Evolutionary conservation across 192 early-diverging fungal genomes (phyloP).

Genomic region (Coemansia sp.): DNA sequence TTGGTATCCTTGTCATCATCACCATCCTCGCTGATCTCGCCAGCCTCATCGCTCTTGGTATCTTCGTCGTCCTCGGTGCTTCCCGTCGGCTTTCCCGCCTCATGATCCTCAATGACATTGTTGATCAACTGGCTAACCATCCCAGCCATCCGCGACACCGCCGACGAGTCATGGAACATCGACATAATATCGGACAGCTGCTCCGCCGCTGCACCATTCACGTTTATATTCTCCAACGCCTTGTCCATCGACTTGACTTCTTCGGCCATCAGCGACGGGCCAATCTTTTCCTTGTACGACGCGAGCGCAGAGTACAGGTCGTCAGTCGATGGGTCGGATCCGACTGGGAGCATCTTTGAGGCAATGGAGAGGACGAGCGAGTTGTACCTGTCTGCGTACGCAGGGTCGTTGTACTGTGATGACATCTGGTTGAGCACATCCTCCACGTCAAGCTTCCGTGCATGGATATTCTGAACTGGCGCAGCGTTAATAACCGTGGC

Average conservation of each 20-base stretch:
- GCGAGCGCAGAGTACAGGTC: slow-evolving; percentile 5
- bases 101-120: background rate
- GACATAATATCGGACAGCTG: slow-evolving; percentile 2
- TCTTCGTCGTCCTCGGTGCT: background rate
- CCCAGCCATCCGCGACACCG: background rate
- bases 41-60: background rate
- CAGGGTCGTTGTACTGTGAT: slow-evolving; percentile 1
- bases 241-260: background rate
- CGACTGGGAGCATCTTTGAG: background rate
- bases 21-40: too few species aligned
- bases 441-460: background rate
- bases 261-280: background rate
- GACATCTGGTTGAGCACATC: background rate
- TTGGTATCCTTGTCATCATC: background rate
- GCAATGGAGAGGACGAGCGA: background rate
- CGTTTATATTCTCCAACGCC: background rate
- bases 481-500: slow-evolving; percentile 1
- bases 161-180: slow-evolving; percentile 4
- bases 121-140: background rate
- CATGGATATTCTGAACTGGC: background rate
- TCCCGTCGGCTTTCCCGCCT: slow-evolving; percentile 7
- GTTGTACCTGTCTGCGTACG: background rate
- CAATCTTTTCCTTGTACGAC: background rate
- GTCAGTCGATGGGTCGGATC: background rate
- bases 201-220: background rate